Base-by-base conservation (phyloP, 352 stramenopile species). In the Globisporangium spiculum region DNA sequence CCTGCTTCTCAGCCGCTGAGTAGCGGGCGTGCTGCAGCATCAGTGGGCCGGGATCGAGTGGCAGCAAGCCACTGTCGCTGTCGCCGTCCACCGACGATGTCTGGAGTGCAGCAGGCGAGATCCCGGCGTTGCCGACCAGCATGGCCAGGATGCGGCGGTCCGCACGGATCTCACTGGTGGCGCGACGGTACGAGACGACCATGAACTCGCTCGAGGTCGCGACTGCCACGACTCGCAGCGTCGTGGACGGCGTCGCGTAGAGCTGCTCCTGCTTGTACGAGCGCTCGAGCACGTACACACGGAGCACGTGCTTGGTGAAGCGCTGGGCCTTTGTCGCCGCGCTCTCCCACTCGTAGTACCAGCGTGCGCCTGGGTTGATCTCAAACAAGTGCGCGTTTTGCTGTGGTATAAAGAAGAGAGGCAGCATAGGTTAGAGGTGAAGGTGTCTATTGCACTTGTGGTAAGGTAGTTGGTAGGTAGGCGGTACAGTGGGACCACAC, bases 311-410 rank as follows among this genome's bases (percentile, higher is more conserved):
- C 65, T 85, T 81, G 18, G 75, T 89, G 65, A 88, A 86, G 10
- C 83, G 76, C 58, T 89, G 81, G 2, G 77, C 76, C 65, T 89
- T 90, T 18, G 74, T 91, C 48, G 80, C 79, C 1, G 72, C 83
- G 60, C 80, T 90, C 53, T 88, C 83, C 81, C 83, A 91, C 38
- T 89, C 75, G 71, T 91, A 91, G 68, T 90, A 91, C 83, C 83
- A 91, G 20, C 80, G 69, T 20, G 79, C 80, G 20, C 75, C 68
- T 0, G 78, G 53, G 57, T 88, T 91, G 73, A 91, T 81, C 71
- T 84, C 65, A 63, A 84, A 89, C n/a, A 87, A n/a, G 16, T 76
- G 57, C 18, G 61, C 65, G 10, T 52, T 55, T 60, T 70, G 52
- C 24, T 57, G 52, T 57, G 26, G 9, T 7, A 30, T 3, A 7